Evolutionary conservation across 1,284 basidiomycete species (phyloP), one percentile per base, ranked within the genome.

Genomic region (Ustilago crameri): DNA sequence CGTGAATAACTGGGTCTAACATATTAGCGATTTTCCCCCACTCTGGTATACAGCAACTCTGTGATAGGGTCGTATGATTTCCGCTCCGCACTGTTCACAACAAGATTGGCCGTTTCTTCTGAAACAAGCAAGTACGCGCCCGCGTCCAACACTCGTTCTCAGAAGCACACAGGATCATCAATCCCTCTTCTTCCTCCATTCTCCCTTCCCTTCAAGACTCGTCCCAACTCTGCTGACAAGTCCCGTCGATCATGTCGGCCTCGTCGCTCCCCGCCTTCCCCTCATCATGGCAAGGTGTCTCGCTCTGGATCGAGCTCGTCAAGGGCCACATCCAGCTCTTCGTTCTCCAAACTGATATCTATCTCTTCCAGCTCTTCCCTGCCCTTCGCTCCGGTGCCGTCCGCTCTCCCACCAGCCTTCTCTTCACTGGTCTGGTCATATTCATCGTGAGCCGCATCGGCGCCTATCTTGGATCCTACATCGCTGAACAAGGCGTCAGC

Each of bases 281-380:
- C 14, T 34, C 38, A 20, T 35, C 23, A 1, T 23, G 37, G 27
- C 34, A 24, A 20, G 43, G n/a, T 18, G 12, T 46, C 12, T 51
- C 51, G 9, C n/a, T n/a, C 9, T 44, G 20, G 49, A 24, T 48
- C 41, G 42, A 61, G 20, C 41, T 48, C 14, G 26, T 61, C 17
- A 58, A 48, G 17, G 35, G 42, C 12, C 59, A 61, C 2, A n/a
- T 62, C 14, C 54, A 58, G 34, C 65, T 68, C 24, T 61, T 62
- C 22, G 50, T 62, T 20, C 53, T 68, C 5, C 65, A 68, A 23
- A 68, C 58, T 50, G 67, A 70, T 18, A 56, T 70, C 1, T 63
- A 52, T 38, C 57, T 70, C 23, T 56, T 70, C 26, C 52, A 62
- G 17, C 57, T 70, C 27, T 40, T 70, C 20, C 67, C 67, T 0